Percentiles rank a stretch among this genome's conserved stretches.
These are phyloP conservation scores for Metrosideros polymorpha DNA, from an alignment of 441 rosid species.

Conservation along the genomic window DNA sequence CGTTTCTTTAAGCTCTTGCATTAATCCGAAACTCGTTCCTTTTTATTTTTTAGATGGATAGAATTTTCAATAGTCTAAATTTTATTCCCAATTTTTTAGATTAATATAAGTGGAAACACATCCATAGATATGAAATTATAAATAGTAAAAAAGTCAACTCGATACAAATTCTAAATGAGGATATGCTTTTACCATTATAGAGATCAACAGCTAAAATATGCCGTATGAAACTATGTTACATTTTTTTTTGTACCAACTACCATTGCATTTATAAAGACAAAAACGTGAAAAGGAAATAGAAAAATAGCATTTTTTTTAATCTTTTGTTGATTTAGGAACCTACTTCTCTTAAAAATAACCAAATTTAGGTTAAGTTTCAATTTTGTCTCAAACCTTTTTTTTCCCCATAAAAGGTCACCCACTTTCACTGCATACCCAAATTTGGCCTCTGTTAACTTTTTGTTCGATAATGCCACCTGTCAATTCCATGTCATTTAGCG, in stretches of 20 bases:
- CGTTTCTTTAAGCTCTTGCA: not conserved
- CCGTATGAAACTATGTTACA: too few species aligned
- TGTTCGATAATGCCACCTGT: not conserved
- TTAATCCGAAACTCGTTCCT: not conserved
- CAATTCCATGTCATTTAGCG: too few species aligned
- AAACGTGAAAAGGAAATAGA: not conserved
- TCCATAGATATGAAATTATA: not conserved
- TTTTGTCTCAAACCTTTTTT: not conserved
- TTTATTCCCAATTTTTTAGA: not conserved
- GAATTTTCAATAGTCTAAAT: not conserved
- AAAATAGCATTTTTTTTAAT: not conserved
- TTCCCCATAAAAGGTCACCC: not conserved
- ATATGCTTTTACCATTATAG: accelerated
- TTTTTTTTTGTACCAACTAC: too few species aligned
- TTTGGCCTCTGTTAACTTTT: not conserved
- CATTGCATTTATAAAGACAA: not conserved
- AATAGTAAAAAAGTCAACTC: not conserved
- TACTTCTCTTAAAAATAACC: not conserved
- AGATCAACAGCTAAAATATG: not conserved
- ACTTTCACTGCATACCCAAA: not conserved
- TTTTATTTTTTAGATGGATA: not conserved
- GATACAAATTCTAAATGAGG: not conserved
- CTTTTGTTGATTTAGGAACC: too few species aligned
- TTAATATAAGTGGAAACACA: not conserved
- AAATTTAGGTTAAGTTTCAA: not conserved